Evolutionary conservation across 768 basidiomycete species (phyloP).

Genomic region (Tricholoma saponaceum): DNA sequence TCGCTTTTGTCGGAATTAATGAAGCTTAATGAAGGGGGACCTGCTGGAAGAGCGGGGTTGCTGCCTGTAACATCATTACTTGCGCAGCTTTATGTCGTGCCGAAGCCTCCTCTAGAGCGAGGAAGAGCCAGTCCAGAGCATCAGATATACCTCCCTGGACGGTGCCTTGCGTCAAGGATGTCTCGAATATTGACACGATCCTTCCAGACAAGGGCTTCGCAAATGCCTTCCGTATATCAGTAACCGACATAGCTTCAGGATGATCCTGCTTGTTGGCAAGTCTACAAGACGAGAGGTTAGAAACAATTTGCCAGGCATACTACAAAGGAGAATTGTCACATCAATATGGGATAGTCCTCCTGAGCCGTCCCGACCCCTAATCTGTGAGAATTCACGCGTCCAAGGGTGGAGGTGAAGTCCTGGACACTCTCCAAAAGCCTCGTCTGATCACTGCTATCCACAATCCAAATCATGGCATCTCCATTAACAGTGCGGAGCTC

Average conservation of each 20-base stretch:
- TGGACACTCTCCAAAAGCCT: slow-evolving; percentile 41
- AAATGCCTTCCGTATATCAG: slow-evolving; percentile 38
- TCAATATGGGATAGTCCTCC: slow-evolving; percentile 10
- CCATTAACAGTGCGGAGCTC: slow-evolving; percentile 23
- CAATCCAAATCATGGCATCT: slow-evolving; percentile 60
- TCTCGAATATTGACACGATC: slow-evolving; percentile 24
- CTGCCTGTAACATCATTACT: neutral
- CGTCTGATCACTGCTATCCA: slow-evolving; percentile 47
- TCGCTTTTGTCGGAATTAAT: too few species aligned
- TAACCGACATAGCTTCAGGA: slow-evolving; percentile 44
- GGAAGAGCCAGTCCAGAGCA: neutral
- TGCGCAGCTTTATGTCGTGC: neutral
- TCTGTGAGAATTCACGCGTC: slow-evolving; percentile 6
- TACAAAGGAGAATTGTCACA: neutral
- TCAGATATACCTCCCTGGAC: neutral
- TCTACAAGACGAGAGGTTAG: slow-evolving; percentile 13
- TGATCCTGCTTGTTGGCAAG: slow-evolving; percentile 64
- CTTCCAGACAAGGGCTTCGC: slow-evolving; percentile 25
- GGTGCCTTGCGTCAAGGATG: slow-evolving; percentile 8
- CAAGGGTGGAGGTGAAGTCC: slow-evolving; percentile 39
- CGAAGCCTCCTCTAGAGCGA: neutral
- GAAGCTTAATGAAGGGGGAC: neutral
- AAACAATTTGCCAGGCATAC: neutral
- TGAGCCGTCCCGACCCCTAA: neutral
- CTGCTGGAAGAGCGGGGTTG: too few species aligned